phyloP scores from a whole-genome alignment of 2,329 filamentous ascomycete genomes.

The Colletotrichum caudatum region DNA sequence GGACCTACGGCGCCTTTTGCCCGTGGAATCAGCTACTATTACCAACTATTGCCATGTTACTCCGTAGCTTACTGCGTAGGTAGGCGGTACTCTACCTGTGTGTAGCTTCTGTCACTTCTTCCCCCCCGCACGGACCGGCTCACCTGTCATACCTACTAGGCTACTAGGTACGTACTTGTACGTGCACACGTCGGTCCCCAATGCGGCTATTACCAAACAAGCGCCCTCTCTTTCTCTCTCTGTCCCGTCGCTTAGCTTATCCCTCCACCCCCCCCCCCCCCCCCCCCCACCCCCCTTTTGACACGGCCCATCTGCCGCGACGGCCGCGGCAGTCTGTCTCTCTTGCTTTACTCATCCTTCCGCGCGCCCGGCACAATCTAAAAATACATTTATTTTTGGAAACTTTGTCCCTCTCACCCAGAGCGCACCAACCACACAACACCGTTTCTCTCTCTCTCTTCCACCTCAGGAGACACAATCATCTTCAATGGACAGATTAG shows the following conservation, averaged over 20 bases:
- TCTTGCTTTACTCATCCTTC: no score
- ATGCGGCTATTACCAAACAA: slow-evolving; percentile 14
- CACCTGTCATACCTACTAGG: background rate
- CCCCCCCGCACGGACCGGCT: background rate
- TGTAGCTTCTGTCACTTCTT: background rate
- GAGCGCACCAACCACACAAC: slow-evolving; percentile 10
- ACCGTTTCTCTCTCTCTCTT: background rate
- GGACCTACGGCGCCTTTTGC: background rate
- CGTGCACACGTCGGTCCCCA: background rate
- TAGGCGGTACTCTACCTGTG: no score
- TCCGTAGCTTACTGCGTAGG: no score
- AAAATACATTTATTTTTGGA: slow-evolving; percentile 36
- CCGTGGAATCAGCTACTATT: no score
- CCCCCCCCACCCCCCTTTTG: no score
- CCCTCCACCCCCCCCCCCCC: no score
- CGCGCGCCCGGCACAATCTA: slow-evolving; percentile 17
- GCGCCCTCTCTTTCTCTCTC: background rate
- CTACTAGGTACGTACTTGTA: no score
- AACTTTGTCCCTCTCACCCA: background rate
- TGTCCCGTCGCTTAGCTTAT: background rate
- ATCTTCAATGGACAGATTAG: background rate
- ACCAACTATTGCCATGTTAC: no score
- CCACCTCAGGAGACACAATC: background rate
- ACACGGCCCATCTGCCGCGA: slow-evolving; percentile 26
- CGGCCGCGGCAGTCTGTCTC: slow-evolving; percentile 5